Conservation (phyloP, 176 grass and related monocot species). For the Oryza longistaminata region DNA sequence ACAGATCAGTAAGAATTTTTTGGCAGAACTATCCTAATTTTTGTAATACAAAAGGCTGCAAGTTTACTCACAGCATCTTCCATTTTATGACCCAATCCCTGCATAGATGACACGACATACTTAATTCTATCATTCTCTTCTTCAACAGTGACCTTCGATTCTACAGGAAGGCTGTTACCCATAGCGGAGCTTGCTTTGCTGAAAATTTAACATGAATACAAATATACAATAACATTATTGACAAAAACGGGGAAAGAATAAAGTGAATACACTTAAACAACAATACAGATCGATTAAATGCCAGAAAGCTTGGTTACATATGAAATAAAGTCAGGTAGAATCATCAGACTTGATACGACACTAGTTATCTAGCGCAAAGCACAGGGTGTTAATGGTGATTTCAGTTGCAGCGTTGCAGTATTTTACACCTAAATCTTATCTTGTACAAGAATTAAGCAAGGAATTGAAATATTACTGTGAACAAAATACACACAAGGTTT, state of each 20-base stretch:
- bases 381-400: too few relatives aligned
- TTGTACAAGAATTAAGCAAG: not conserved
- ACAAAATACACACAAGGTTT: not conserved
- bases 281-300: not conserved
- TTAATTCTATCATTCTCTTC: slow-evolving; percentile 16
- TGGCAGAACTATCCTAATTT: not conserved
- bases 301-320: not conserved
- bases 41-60: not conserved
- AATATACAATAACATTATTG: not conserved
- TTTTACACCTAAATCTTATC: not conserved
- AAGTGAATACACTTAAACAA: not conserved
- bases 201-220: slow-evolving; percentile 27
- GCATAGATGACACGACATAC: slow-evolving; percentile 1
- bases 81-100: not conserved
- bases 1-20: not conserved
- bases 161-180: slow-evolving; percentile 4
- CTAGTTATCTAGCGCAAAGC: not conserved
- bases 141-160: not conserved
- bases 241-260: not conserved
- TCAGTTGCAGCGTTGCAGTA: not conserved
- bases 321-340: not conserved
- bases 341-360: not conserved
- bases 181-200: slow-evolving; percentile 24
- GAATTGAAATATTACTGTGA: not conserved
- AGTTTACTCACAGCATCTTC: slow-evolving; percentile 34